Evolutionary conservation across 139 green algal species (phyloP), one percentile per base, ranked within the genome.

Genomic region (Chlamydomonas sp.): DNA sequence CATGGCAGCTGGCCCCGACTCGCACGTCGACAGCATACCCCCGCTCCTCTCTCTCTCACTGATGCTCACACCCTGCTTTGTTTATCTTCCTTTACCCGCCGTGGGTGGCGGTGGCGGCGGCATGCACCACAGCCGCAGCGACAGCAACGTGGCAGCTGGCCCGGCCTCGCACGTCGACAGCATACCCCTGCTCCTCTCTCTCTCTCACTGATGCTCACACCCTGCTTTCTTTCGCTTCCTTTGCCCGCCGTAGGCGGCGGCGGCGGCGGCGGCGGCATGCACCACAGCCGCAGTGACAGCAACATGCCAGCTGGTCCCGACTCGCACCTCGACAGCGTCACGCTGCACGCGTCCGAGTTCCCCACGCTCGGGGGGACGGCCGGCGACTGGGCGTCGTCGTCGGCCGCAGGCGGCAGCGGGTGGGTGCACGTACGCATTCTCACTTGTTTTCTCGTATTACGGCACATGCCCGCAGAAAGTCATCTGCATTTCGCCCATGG

Each of bases 301-400:
- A 58, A 74, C 47, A 59, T 77, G 43, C 50, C 48, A 43, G 58
- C 67, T 43, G 67, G 34, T 31, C 50, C 50, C 30, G 58, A 39
- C 6, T 29, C 8, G 13, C 30, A 69, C 35, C 16, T 62, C 6
- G 31, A 39, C 26, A 71, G 65, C 49, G 60, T 86, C 16, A 80
- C 77, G 6, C 83, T 88, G 26, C 65, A 48, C 29, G 81, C 82
- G 10, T 71, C 74, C 16, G 84, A 90, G 69, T 90, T 90, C 66
- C 86, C 85, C 1, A 61, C 54, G 48, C 75, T 79, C 28, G 61
- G 72, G 33, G 70, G n/a, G n/a, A n/a, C n/a, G n/a, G n/a, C n/a
- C n/a, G n/a, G n/a, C n/a, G n/a, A n/a, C n/a, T n/a, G n/a, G n/a
- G n/a, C n/a, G n/a, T n/a, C n/a, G n/a, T n/a, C n/a, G n/a, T n/a